These are phyloP conservation scores for Ailanthus altissimus DNA, from an alignment of 345 rosid species.

Conservation along the genomic window DNA sequence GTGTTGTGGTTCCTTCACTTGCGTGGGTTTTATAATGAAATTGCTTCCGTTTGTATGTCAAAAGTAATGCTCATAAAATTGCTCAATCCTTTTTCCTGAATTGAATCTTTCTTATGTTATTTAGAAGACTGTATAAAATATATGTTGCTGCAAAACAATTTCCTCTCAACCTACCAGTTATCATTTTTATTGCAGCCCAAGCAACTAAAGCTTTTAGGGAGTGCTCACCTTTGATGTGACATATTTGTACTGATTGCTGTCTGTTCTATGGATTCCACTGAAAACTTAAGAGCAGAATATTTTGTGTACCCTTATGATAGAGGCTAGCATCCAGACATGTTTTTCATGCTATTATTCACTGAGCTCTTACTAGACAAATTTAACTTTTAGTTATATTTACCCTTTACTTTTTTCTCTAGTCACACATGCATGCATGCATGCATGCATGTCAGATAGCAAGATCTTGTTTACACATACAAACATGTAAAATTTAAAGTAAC, in stretches of 20 bases:
- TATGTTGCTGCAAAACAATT: not conserved
- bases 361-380: not conserved
- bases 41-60: not conserved
- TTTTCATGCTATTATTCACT: not conserved
- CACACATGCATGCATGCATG: not conserved
- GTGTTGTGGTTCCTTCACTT: conserved; percentile 4
- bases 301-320: not conserved
- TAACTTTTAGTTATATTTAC: not conserved
- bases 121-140: not conserved
- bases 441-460: not conserved
- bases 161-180: not conserved
- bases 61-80: not conserved
- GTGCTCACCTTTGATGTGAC: not conserved
- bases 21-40: not conserved
- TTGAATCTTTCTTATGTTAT: not conserved
- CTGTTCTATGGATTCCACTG: not conserved
- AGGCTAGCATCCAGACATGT: not conserved
- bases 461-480: not conserved
- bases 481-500: not conserved
- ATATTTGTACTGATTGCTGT: not conserved
- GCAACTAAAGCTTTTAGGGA: not conserved
- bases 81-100: not conserved
- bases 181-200: not conserved
- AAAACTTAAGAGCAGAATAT: not conserved
- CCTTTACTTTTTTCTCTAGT: not conserved